These are phyloP conservation scores for Skeletonema menzelii DNA, from an alignment of 108 stramenopile species.

Conservation along the genomic window DNA sequence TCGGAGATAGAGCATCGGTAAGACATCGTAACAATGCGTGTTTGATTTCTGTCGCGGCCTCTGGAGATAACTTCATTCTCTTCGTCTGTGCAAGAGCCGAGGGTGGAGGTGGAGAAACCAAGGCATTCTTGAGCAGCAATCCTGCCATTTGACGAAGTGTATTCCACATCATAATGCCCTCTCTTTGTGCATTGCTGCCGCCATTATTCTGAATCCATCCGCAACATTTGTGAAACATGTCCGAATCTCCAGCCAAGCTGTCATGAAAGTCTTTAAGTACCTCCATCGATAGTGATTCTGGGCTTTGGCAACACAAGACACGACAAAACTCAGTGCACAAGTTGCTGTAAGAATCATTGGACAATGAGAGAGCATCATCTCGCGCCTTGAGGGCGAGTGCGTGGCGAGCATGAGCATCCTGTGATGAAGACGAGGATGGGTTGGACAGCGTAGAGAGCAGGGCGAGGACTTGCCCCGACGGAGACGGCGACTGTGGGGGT, in stretches of 20 bases:
- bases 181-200: slow-evolving; percentile 1
- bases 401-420: slow-evolving; percentile 59
- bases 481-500: neutral
- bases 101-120: slow-evolving; percentile 62
- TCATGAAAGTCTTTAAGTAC: slow-evolving; percentile 58
- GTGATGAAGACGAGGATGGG: slow-evolving; percentile 25
- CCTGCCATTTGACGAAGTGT: slow-evolving; percentile 90
- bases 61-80: slow-evolving; percentile 14
- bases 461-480: slow-evolving; percentile 41
- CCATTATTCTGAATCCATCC: slow-evolving; percentile 20
- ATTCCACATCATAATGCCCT: slow-evolving; percentile 53
- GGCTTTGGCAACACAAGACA: slow-evolving; percentile 18
- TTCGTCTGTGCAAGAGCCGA: slow-evolving; percentile 5
- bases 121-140: slow-evolving; percentile 83
- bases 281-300: neutral
- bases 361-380: slow-evolving; percentile 66
- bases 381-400: slow-evolving; percentile 75
- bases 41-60: slow-evolving; percentile 36
- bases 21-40: slow-evolving; percentile 50
- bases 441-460: slow-evolving; percentile 76
- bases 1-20: slow-evolving; percentile 27
- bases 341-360: slow-evolving; percentile 55
- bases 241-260: slow-evolving; percentile 2
- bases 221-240: slow-evolving; percentile 26
- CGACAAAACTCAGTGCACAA: slow-evolving; percentile 60